Evolutionary conservation across 345 rosid genomes (phyloP).

Genomic region (Murraya paniculata): DNA sequence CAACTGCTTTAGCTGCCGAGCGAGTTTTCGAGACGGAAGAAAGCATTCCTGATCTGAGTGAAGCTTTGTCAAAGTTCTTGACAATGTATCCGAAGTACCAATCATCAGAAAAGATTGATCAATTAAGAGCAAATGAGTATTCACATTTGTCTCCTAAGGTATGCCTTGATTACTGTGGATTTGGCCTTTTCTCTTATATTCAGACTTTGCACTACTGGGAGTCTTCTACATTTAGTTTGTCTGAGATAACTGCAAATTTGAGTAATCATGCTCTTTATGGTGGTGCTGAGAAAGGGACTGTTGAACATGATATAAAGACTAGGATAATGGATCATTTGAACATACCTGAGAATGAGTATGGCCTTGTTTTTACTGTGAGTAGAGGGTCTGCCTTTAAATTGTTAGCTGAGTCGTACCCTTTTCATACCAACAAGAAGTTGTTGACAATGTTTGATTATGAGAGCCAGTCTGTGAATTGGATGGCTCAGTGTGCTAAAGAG

Average conservation of each 20-base stretch:
- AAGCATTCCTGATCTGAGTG: conserved; percentile 55
- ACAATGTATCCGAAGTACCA: conserved; percentile 87
- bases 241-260: conserved; percentile 92
- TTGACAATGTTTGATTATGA: conserved; percentile 98
- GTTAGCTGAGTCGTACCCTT: conserved; percentile 94
- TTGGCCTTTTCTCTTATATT: conserved; percentile 87
- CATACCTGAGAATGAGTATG: conserved; percentile 95
- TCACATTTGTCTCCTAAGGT: conserved; percentile 84
- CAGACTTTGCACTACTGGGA: conserved; percentile 97
- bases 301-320: conserved; percentile 84
- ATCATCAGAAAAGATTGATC: conserved; percentile 83
- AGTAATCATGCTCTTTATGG: conserved; percentile 92
- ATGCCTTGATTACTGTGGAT: conserved; percentile 98
- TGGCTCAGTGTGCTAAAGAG: conserved; percentile 94
- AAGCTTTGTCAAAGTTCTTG: conserved; percentile 67
- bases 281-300: conserved; percentile 88
- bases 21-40: conserved; percentile 72
- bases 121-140: conserved; percentile 74
- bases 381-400: conserved; percentile 98
- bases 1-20: conserved; percentile 86
- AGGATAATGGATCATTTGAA: conserved; percentile 96
- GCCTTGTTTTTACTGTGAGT: conserved; percentile 98
- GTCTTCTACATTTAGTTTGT: conserved; percentile 92
- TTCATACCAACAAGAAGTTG: conserved; percentile 88
- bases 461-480: conserved; percentile 96